Evolutionary conservation across 78 protist genomes (phyloP), one percentile per base, ranked within the genome.

Genomic region (Polysphondylium violaceum): DNA sequence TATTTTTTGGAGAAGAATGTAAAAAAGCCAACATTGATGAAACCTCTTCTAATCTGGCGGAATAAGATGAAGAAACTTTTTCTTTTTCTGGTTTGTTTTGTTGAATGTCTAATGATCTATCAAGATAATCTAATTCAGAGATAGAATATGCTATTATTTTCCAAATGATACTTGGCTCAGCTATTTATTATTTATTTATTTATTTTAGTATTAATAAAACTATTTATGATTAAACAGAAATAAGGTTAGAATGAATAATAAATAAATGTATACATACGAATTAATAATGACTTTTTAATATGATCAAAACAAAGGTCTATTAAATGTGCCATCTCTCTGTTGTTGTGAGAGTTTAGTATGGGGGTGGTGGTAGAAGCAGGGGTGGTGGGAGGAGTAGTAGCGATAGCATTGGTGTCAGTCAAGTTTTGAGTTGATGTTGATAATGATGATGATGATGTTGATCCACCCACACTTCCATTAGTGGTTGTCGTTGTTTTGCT

Each of bases 81-180:
- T 53, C 50, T 35, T 79, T 55, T 50, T 67, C 55, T 51, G 63
- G 63, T 64, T 74, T 83, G 9, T 79, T 76, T 68, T 67, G 33
- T 29, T 68, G 40, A n/a, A 55, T 21, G 27, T 83, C 63, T 23
- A 53, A 83, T 23, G 58, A 14, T 69, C 27, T 53, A 17, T 83
- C 90, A 17, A 69, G 31, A 38, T 55, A 55, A 69, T 83, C 78
- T 44, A 83, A 58, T 43, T 83, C 90, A 43, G 36, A 16, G n/a
- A 83, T 83, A 12, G 68, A 36, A 83, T 69, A 83, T 69, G 67
- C 90, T 16, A 83, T 35, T 27, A 83, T 41, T 43, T 69, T 83
- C 90, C 90, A 83, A 38, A 79, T 21, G 43, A 79, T 38, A 56
- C 76, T 67, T 64, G 88, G 88, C 53, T 79, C 77, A 25, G 63